Percentiles rank a stretch among this genome's conserved stretches.
These are phyloP conservation scores for Lotus japonicus DNA, from an alignment of 306 rosid genomes.

Conservation along the genomic window DNA sequence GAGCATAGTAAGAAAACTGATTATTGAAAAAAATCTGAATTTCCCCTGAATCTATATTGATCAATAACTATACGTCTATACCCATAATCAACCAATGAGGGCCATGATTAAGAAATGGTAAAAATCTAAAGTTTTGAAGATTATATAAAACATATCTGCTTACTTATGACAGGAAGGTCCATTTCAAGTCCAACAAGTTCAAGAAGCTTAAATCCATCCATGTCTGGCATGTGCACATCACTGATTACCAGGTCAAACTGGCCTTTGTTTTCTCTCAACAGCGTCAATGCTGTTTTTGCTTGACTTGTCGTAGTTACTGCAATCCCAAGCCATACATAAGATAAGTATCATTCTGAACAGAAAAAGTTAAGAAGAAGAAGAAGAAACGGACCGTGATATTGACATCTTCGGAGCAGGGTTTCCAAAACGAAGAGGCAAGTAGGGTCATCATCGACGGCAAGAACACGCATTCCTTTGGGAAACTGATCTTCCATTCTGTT, in stretches of 20 bases:
- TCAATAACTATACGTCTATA: background rate
- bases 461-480: constrained; percentile 95
- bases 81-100: background rate
- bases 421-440: constrained; percentile 74
- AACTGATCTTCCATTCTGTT: constrained; percentile 48
- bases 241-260: constrained; percentile 90
- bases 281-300: constrained; percentile 65
- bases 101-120: background rate
- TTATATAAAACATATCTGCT: constrained; percentile 13
- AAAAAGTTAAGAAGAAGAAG: background rate
- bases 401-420: constrained; percentile 75
- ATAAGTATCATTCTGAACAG: constrained; percentile 9
- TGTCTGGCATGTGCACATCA: constrained; percentile 98
- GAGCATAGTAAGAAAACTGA: background rate
- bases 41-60: background rate
- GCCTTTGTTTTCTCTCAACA: constrained; percentile 82
- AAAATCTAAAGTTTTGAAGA: background rate
- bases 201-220: constrained; percentile 98
- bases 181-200: constrained; percentile 97
- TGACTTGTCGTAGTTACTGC: constrained; percentile 86
- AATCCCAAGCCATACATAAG: constrained; percentile 17
- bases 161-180: constrained; percentile 99
- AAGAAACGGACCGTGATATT: constrained; percentile 68
- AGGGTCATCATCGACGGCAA: constrained; percentile 92
- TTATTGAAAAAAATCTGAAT: constrained; percentile 13